Evolutionary conservation across 2,329 filamentous ascomycete species (phyloP).

Genomic region (Alternaria metachromatica): DNA sequence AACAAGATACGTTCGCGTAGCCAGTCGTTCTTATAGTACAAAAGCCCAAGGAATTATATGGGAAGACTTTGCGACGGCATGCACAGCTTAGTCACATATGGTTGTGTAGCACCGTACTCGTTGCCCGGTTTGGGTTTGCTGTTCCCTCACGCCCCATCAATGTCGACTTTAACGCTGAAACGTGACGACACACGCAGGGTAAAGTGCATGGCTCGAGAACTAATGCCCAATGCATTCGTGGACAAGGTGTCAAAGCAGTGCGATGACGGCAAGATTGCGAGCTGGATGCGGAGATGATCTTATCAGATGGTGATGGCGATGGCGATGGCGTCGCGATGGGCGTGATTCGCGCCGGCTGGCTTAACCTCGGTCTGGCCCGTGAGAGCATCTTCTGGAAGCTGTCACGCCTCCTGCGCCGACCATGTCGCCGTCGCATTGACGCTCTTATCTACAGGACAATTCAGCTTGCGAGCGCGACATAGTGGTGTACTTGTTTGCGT

Average conservation of each 20-base stretch:
- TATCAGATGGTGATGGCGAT: conserved; percentile 4
- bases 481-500: not conserved
- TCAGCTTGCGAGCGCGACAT: not conserved
- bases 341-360: conserved; percentile 4
- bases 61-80: not conserved
- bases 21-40: too few species aligned
- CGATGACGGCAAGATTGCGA: not conserved
- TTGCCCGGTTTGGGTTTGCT: conserved; percentile 1
- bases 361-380: conserved; percentile 22
- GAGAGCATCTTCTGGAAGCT: conserved; percentile 30
- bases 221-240: not conserved
- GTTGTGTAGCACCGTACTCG: not conserved
- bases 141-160: not conserved
- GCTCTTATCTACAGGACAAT: not conserved
- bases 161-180: not conserved
- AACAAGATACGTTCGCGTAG: not conserved
- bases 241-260: not conserved
- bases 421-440: not conserved
- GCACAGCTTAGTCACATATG: not conserved
- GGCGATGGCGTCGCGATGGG: not conserved
- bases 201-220: not conserved
- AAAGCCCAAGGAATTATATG: not conserved
- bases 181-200: not conserved
- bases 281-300: conserved; percentile 2
- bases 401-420: conserved; percentile 6